Conservation (phyloP, 305 asterid genomes). For the Fraxinus floribunda region DNA sequence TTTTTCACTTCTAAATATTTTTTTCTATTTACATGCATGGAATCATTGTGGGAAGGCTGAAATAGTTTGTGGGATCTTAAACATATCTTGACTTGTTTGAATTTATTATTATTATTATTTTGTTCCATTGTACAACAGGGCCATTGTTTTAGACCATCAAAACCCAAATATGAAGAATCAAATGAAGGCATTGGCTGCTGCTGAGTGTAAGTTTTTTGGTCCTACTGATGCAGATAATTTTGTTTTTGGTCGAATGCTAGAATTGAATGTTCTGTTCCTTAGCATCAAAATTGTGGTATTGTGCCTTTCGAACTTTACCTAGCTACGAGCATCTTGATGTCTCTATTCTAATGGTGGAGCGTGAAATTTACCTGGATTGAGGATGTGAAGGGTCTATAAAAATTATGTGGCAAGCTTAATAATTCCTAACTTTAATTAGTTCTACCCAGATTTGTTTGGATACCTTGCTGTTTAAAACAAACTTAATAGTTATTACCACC, state of each 20-base stretch:
- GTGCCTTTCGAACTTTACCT: background rate
- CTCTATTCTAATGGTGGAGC: background rate
- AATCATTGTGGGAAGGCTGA: background rate
- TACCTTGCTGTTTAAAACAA: background rate
- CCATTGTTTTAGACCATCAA: constrained; percentile 83
- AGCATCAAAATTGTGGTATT: background rate
- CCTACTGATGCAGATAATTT: background rate
- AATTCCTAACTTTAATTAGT: background rate
- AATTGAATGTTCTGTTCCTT: background rate
- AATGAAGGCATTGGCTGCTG: constrained; percentile 48
- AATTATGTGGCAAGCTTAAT: background rate
- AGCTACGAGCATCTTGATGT: background rate
- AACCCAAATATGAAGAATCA: constrained; percentile 77
- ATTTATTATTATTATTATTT: background rate
- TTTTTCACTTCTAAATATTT: background rate
- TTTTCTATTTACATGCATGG: background rate
- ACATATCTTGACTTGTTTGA: background rate
- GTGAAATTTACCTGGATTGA: background rate
- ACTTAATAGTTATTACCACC: background rate
- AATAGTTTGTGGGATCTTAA: background rate
- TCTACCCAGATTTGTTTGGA: background rate
- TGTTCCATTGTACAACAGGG: constrained; percentile 57
- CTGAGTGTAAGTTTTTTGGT: background rate
- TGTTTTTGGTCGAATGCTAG: background rate
- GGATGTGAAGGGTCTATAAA: background rate